Conservation (phyloP, 306 rosid genomes). For the Hippophae gyantsensis region DNA sequence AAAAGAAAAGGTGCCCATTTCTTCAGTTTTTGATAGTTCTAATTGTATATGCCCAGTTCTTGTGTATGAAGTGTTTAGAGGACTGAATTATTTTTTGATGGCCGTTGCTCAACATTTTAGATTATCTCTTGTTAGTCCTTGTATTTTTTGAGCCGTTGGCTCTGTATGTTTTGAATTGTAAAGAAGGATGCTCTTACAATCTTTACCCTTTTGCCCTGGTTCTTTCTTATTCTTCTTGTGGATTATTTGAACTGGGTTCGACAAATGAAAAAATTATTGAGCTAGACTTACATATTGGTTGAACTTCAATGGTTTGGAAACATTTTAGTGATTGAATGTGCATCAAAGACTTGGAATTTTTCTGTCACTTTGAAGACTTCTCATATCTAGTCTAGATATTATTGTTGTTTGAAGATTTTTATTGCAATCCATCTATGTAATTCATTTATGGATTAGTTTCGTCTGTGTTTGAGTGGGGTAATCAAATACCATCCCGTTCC, state of each 20-base stretch:
- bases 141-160: not conserved
- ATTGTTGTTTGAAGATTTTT: not conserved
- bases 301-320: not conserved
- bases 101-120: not conserved
- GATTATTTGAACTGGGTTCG: not conserved
- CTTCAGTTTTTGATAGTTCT: conserved; percentile 6
- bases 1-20: conserved; percentile 11
- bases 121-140: too few species aligned
- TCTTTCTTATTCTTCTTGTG: not conserved
- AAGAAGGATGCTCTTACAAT: not conserved
- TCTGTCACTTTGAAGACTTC: too few species aligned
- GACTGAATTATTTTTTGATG: conserved; percentile 2
- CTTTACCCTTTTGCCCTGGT: not conserved
- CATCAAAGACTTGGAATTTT: not conserved
- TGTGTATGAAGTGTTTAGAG: conserved; percentile 3
- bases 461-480: not conserved
- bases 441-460: conserved; percentile 3
- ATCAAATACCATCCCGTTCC: not conserved
- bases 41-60: conserved; percentile 18
- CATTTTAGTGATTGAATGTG: not conserved
- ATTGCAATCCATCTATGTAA: not conserved
- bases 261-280: not conserved
- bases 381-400: not conserved
- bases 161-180: not conserved
- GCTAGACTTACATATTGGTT: too few species aligned